Conservation (phyloP, 2,329 filamentous ascomycete species). For the Akanthomyces lecanii region DNA sequence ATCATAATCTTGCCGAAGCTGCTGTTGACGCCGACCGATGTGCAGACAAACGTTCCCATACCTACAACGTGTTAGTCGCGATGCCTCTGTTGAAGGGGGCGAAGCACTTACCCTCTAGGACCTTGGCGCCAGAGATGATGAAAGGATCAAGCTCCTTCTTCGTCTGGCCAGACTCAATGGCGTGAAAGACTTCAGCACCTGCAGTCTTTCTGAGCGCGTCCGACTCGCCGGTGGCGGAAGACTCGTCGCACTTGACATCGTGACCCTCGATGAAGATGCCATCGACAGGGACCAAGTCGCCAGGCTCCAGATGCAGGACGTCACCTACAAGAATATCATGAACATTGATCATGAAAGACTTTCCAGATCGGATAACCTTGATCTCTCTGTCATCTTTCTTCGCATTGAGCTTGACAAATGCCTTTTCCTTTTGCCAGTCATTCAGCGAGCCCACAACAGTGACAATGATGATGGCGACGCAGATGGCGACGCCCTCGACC, state of each 20-base stretch:
- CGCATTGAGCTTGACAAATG: constrained; percentile 59
- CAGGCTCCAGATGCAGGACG: constrained; percentile 63
- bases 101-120: constrained; percentile 40
- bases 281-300: constrained; percentile 67
- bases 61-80: constrained; percentile 25
- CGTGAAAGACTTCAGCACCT: constrained; percentile 54
- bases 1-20: constrained; percentile 54
- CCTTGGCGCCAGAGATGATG: constrained; percentile 53
- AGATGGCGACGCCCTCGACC: constrained; percentile 65
- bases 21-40: constrained; percentile 52
- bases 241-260: constrained; percentile 62
- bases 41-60: constrained; percentile 50
- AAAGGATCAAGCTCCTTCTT: constrained; percentile 58
- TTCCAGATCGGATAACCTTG: constrained; percentile 64
- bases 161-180: constrained; percentile 44
- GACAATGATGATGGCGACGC: constrained; percentile 61
- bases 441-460: constrained; percentile 60
- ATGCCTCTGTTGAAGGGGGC: background rate
- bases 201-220: constrained; percentile 65
- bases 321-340: constrained; percentile 67
- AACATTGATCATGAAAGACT: constrained; percentile 58
- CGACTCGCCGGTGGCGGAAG: constrained; percentile 69
- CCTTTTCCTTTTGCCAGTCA: constrained; percentile 65
- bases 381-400: constrained; percentile 62
- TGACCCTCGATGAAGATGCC: constrained; percentile 60